These are phyloP conservation scores for Alliaria petiolata DNA, from an alignment of 345 rosid species.

Conservation along the genomic window DNA sequence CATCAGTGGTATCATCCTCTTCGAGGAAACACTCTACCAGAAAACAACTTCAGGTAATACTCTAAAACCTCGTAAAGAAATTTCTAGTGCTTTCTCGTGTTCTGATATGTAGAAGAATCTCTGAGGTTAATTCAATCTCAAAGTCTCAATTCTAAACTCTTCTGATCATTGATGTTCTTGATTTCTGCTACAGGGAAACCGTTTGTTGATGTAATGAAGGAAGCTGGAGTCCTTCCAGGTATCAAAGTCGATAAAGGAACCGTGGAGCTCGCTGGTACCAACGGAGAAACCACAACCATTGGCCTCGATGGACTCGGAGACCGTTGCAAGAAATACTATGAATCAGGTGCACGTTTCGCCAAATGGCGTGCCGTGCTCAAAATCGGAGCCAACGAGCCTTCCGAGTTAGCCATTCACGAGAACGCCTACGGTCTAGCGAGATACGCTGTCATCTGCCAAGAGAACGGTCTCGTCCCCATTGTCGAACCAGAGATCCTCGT, in stretches of 20 bases:
- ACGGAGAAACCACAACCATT: slow-evolving; percentile 87
- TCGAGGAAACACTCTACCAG: slow-evolving; percentile 82
- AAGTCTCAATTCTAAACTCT: background rate
- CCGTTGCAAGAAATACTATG: slow-evolving; percentile 26
- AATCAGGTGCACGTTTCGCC: slow-evolving; percentile 54
- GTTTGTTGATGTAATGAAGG: slow-evolving; percentile 73
- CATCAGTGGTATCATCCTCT: slow-evolving; percentile 87
- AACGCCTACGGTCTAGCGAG: slow-evolving; percentile 35
- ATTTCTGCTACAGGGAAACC: slow-evolving; percentile 52
- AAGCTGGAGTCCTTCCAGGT: slow-evolving; percentile 81
- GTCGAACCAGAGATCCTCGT: slow-evolving; percentile 95
- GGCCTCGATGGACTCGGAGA: slow-evolving; percentile 86
- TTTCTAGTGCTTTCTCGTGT: background rate
- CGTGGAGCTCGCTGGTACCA: slow-evolving; percentile 77
- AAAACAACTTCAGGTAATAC: slow-evolving; percentile 60
- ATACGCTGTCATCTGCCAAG: slow-evolving; percentile 87
- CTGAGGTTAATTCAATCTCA: background rate
- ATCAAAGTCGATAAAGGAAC: slow-evolving; percentile 96
- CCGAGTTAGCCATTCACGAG: slow-evolving; percentile 65
- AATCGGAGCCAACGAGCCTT: slow-evolving; percentile 73
- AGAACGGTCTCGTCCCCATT: slow-evolving; percentile 91
- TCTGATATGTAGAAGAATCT: background rate
- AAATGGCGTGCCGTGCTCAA: slow-evolving; percentile 95
- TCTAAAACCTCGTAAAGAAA: background rate
- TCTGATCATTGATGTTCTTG: background rate